These are phyloP conservation scores for Gentiana dahurica DNA, from an alignment of 257 asterid genomes.

Conservation along the genomic window DNA sequence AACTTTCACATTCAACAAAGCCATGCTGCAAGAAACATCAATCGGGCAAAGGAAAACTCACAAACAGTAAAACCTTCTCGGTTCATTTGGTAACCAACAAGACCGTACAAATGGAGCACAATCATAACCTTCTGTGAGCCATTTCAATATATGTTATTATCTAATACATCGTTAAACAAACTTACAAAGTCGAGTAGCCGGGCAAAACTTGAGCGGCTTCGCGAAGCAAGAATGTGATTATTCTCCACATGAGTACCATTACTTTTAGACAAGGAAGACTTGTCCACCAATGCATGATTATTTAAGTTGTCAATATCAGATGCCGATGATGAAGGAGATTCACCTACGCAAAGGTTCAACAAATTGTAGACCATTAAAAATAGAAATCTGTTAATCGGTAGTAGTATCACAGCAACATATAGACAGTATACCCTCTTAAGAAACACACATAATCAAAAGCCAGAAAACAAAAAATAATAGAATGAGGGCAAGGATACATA, in stretches of 20 bases:
- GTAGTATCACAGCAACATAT: too few species aligned
- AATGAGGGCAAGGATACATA: too few species aligned
- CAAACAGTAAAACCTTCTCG: background rate
- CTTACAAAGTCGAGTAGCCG: slow-evolving; percentile 92
- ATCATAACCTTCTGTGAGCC: background rate
- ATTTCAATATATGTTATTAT: background rate
- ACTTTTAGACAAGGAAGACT: slow-evolving; percentile 47
- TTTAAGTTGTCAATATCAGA: slow-evolving; percentile 85
- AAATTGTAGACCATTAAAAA: slow-evolving; percentile 11
- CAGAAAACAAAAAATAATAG: too few species aligned
- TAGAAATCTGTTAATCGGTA: background rate
- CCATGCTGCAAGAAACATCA: background rate
- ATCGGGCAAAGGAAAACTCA: background rate
- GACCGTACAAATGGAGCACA: background rate
- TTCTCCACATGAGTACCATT: slow-evolving; percentile 43
- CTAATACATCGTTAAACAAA: slow-evolving; percentile 7
- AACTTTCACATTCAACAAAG: background rate
- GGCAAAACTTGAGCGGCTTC: slow-evolving; percentile 44
- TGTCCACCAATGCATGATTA: slow-evolving; percentile 50
- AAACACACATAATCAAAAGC: too few species aligned
- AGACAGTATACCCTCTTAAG: too few species aligned
- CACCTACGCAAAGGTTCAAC: slow-evolving; percentile 45
- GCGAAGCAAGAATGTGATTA: slow-evolving; percentile 45
- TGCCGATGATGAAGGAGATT: slow-evolving; percentile 95
- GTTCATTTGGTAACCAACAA: background rate